These are phyloP conservation scores for Pleurotus eryngii DNA, from an alignment of 768 basidiomycete species.

Conservation along the genomic window DNA sequence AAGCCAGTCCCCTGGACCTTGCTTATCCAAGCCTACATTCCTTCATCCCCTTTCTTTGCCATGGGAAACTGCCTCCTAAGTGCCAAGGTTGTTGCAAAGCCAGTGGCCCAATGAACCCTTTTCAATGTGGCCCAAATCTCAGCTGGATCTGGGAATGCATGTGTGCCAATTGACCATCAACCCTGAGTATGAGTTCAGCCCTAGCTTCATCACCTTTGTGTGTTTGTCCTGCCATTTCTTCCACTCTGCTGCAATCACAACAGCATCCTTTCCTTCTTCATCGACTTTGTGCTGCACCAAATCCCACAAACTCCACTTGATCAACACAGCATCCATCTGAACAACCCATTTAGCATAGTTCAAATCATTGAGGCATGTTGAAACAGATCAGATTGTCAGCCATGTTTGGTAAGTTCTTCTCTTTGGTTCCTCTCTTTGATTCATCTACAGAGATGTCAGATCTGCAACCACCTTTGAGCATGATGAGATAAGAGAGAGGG, in stretches of 20 bases:
- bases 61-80: constrained; percentile 20
- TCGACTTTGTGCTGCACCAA: constrained; percentile 3
- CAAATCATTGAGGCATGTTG: constrained; percentile 15
- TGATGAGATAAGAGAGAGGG: neutral
- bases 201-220: constrained; percentile 12
- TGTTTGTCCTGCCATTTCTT: constrained; percentile 9
- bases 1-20: constrained; percentile 11
- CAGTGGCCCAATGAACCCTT: constrained; percentile 17
- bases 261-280: neutral
- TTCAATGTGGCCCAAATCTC: constrained; percentile 21
- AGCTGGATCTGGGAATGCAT: neutral
- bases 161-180: too few species aligned
- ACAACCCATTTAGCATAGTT: constrained; percentile 23
- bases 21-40: constrained; percentile 13
- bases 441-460: neutral
- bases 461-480: neutral
- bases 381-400: constrained; percentile 2
- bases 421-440: neutral
- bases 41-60: constrained; percentile 18
- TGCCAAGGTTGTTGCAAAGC: constrained; percentile 21
- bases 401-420: neutral
- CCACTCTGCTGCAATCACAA: constrained; percentile 4
- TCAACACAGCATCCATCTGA: constrained; percentile 20
- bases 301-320: constrained; percentile 12
- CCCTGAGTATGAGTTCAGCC: too few species aligned